Evolutionary conservation across 768 basidiomycete genomes (phyloP), one percentile per base, ranked within the genome.

Genomic region (Kwoniella sp.): DNA sequence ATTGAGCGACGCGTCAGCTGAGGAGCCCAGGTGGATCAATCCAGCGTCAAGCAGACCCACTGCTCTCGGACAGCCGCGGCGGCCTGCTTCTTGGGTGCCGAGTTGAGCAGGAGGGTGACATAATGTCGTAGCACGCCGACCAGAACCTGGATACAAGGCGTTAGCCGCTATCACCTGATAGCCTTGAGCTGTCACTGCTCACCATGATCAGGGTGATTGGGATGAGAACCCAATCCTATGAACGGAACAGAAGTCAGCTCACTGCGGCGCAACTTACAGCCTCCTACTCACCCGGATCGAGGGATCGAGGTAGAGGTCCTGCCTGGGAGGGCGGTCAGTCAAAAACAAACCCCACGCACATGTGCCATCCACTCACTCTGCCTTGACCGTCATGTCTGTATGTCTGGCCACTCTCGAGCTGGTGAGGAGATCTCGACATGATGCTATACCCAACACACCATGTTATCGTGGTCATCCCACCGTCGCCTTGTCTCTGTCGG

Each of bases 151-250:
- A n/a, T 15, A 39, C 50, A 32, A n/a, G n/a, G n/a, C n/a, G n/a
- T n/a, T n/a, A 50, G 43, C 50, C 22, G 7, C 23, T 11, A 10
- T 23, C 22, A 17, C 32, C 10, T 32, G 23, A 27, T n/a, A n/a
- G n/a, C n/a, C n/a, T n/a, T 22, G 15, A 15, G 29, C 47, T 14
- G 25, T 26, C 39, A 14, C 1, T 33, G 36, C 62, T 65, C 58
- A 89, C 92, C 91, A 95, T 95, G 71, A 96, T 90, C 57, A 95
- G 78, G 45, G 91, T 96, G 76, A 96, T 95, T 46, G 92, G 92
- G 76, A 96, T 90, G 53, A 96, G 76, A 37, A 96, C 76, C 76
- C 74, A 76, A 49, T 76, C 72, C 74, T 75, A 47, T 9, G 12
- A 2, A 29, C 19, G 17, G 11, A 6, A 34, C 8, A 37, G 19